Evolutionary conservation across 2,329 filamentous ascomycete genomes (phyloP).

Genomic region (Trematosphaeria pertusa): DNA sequence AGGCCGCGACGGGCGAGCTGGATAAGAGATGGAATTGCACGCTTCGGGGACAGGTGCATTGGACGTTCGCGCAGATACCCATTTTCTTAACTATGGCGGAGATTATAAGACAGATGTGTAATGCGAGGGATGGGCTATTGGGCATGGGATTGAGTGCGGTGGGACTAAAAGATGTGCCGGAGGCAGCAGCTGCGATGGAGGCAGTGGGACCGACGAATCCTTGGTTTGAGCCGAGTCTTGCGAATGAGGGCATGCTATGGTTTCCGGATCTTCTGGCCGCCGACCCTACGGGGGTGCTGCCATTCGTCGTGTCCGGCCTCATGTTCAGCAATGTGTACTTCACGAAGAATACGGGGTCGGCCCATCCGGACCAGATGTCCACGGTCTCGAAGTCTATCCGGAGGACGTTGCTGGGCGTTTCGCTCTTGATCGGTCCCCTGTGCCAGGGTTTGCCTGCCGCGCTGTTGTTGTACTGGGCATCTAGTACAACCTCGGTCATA

Average conservation of each 20-base stretch:
- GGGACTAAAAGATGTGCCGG: slow-evolving; percentile 3
- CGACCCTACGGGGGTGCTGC: slow-evolving; percentile 60
- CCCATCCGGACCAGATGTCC: slow-evolving; percentile 20
- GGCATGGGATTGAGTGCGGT: slow-evolving; percentile 25
- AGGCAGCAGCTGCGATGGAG: slow-evolving; percentile 8
- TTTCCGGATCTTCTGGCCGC: slow-evolving; percentile 63
- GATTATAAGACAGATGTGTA: slow-evolving; percentile 44
- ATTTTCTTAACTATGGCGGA: slow-evolving; percentile 48
- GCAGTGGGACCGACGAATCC: slow-evolving; percentile 14
- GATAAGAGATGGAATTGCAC: slow-evolving; percentile 41
- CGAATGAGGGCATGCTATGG: slow-evolving; percentile 66
- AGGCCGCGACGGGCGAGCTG: slow-evolving; percentile 28
- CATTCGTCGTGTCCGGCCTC: slow-evolving; percentile 55
- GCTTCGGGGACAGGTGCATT: slow-evolving; percentile 30
- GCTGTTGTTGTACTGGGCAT: slow-evolving; percentile 51
- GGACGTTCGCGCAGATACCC: slow-evolving; percentile 43
- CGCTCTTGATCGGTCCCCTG: slow-evolving; percentile 40
- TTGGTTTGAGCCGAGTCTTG: slow-evolving; percentile 58
- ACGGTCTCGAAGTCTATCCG: slow-evolving; percentile 23
- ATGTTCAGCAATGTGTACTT: slow-evolving; percentile 58
- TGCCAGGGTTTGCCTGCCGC: slow-evolving; percentile 48
- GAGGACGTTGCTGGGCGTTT: slow-evolving; percentile 34
- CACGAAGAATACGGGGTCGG: slow-evolving; percentile 28
- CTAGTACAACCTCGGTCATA: slow-evolving; percentile 43
- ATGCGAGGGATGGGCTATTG: slow-evolving; percentile 37